Conservation (phyloP, 2,329 filamentous ascomycete species). For the Grosmannia clavigera region DNA sequence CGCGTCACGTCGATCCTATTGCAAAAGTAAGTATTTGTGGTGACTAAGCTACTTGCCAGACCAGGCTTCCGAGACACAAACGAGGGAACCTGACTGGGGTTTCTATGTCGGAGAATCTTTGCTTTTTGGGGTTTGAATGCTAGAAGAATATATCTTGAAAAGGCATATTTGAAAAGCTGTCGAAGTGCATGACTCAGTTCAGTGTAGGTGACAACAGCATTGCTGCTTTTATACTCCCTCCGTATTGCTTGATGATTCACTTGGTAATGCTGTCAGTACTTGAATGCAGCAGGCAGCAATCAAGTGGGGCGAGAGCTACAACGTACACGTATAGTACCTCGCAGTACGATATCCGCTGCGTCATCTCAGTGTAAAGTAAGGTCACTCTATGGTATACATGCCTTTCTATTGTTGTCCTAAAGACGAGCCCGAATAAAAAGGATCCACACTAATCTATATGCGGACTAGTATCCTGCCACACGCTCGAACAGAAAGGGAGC, state of each 20-base stretch:
- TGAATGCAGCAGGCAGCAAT: not conserved
- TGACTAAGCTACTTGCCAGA: not conserved
- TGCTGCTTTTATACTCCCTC: not conserved
- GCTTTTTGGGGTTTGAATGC: not conserved
- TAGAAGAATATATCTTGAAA: not conserved
- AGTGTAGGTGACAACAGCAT: not conserved
- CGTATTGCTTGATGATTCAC: not conserved
- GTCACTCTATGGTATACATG: not conserved
- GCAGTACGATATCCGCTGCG: rapidly evolving
- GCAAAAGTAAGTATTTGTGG: not conserved
- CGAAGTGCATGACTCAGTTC: not conserved
- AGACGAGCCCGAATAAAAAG: conserved; percentile 10
- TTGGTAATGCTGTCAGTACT: not conserved
- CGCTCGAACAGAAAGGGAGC: conserved; percentile 16
- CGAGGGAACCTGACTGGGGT: not conserved
- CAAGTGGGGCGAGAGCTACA: not conserved
- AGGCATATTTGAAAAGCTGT: not conserved
- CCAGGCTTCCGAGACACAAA: not conserved
- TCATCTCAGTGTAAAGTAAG: too few species aligned
- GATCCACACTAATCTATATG: conserved; percentile 14
- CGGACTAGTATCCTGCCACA: conserved; percentile 20
- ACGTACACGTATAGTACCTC: not conserved
- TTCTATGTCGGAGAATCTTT: not conserved
- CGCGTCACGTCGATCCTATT: not conserved
- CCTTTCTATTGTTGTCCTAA: not conserved